These are phyloP conservation scores for Ophiostoma australiae DNA, from an alignment of 2,329 filamentous ascomycete species.

Conservation along the genomic window DNA sequence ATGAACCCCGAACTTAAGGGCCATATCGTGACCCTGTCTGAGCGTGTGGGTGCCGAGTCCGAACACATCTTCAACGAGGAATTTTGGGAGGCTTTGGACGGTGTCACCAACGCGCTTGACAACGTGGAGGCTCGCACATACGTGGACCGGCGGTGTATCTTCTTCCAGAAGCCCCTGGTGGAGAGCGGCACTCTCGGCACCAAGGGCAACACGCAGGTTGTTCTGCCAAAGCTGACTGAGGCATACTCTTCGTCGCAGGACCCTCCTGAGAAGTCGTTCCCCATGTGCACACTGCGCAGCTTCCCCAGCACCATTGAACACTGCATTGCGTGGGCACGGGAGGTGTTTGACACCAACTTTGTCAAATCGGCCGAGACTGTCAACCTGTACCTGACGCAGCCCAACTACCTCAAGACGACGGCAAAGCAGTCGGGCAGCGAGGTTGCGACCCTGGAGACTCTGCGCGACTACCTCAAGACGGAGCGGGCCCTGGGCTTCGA, in stretches of 20 bases:
- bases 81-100: slow-evolving; percentile 84
- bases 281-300: slow-evolving; percentile 94
- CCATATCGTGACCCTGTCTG: slow-evolving; percentile 79
- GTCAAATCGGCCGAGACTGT: slow-evolving; percentile 90
- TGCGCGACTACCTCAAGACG: slow-evolving; percentile 84
- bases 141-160: slow-evolving; percentile 91
- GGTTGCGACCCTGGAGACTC: slow-evolving; percentile 84
- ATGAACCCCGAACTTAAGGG: slow-evolving; percentile 93
- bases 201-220: slow-evolving; percentile 96
- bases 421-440: slow-evolving; percentile 93
- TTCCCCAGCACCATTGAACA: slow-evolving; percentile 99
- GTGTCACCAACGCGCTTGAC: slow-evolving; percentile 94
- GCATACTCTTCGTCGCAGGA: slow-evolving; percentile 95
- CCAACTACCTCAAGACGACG: slow-evolving; percentile 81
- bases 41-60: slow-evolving; percentile 86
- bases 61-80: slow-evolving; percentile 91
- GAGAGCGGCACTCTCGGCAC: slow-evolving; percentile 98
- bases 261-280: slow-evolving; percentile 96
- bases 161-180: slow-evolving; percentile 94
- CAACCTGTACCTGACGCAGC: slow-evolving; percentile 87
- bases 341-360: slow-evolving; percentile 90
- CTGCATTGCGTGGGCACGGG: slow-evolving; percentile 96
- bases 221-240: slow-evolving; percentile 85
- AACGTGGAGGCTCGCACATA: slow-evolving; percentile 97
- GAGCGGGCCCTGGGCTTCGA: slow-evolving; percentile 90